These are phyloP conservation scores for Podosphaera leucotricha DNA, from an alignment of 2,329 filamentous ascomycete genomes.

Conservation along the genomic window DNA sequence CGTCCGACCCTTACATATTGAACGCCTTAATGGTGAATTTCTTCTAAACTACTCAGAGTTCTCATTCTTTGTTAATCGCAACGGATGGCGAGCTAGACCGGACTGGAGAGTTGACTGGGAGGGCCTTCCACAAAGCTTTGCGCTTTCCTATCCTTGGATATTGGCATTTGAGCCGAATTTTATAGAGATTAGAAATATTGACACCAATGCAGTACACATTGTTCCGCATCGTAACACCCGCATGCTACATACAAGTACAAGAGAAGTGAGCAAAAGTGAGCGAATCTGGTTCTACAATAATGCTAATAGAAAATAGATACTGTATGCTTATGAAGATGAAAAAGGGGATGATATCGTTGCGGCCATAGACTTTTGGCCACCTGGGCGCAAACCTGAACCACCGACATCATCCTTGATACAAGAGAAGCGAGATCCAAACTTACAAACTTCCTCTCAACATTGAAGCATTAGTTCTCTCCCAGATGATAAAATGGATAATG, in stretches of 20 bases:
- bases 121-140: slow-evolving; percentile 75
- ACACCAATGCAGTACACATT: slow-evolving; percentile 85
- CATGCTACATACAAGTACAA: slow-evolving; percentile 89
- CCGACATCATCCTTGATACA: slow-evolving; percentile 4
- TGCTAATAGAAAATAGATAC: slow-evolving; percentile 35
- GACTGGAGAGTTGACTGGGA: slow-evolving; percentile 99
- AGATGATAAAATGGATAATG: slow-evolving; percentile 1
- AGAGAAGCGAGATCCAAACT: slow-evolving; percentile 7
- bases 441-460: slow-evolving; percentile 11
- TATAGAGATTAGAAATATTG: slow-evolving; percentile 87
- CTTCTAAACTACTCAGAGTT: slow-evolving; percentile 96
- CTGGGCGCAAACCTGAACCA: slow-evolving; percentile 13
- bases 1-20: slow-evolving; percentile 88
- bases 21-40: slow-evolving; percentile 91
- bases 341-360: slow-evolving; percentile 80
- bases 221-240: slow-evolving; percentile 90
- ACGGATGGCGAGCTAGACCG: slow-evolving; percentile 84
- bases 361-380: slow-evolving; percentile 77
- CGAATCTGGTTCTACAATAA: slow-evolving; percentile 7
- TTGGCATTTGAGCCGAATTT: slow-evolving; percentile 94
- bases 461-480: slow-evolving; percentile 4
- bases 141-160: slow-evolving; percentile 90
- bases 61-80: slow-evolving; percentile 96
- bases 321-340: slow-evolving; percentile 96
- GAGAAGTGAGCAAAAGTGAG: slow-evolving; percentile 45